Evolutionary conservation across 2,329 filamentous ascomycete genomes (phyloP), one percentile per base, ranked within the genome.

Genomic region (Clonostachys solani): DNA sequence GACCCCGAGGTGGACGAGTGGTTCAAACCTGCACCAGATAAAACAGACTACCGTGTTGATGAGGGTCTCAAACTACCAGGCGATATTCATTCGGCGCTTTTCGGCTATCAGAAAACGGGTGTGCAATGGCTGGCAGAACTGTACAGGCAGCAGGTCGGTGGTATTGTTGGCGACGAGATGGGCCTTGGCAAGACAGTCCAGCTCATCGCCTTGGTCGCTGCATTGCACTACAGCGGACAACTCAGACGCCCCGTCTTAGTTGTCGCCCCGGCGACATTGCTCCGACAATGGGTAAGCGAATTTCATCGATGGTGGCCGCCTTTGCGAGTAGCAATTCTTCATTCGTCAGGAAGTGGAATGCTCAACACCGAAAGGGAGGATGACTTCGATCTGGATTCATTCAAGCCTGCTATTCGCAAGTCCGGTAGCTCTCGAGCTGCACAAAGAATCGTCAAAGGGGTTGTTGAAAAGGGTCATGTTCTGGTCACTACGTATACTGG

Each of bases 231-330:
- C 66, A 97, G 91, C 67, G 88, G 86, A 55, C 88, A 84, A 58
- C 78, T 97, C 18, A 81, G 79, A 18, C 89, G 89, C 50, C 94
- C 94, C 1, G 84, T 95, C 40, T 89, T 99, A 50, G 81, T 99
- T 8, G 91, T 99, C 5, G 92, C 91, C 44, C 94, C 94, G 3
- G 92, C 92, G 5, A 99, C 94, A 0, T 87, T 99, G 19, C 85
- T 99, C 71, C 87, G 90, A 51, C 94, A 99, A 63, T 99, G 94
- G 94, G 94, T 96, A 12, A 95, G 95, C 53, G 94, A 99, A 61
- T 97, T 99, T 57, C 95, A 99, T 67, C 84, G 86, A 12, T 99
- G 95, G 95, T 99, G 95, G 95, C 94, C 94, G n/a, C 86, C 94
- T n/a, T 74, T 99, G 33, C 82, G 95, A 40, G 94, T 99, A 6